Evolutionary conservation across 116 monocot genomes (phyloP), one percentile per base, ranked within the genome.

Genomic region (Zostera marina): DNA sequence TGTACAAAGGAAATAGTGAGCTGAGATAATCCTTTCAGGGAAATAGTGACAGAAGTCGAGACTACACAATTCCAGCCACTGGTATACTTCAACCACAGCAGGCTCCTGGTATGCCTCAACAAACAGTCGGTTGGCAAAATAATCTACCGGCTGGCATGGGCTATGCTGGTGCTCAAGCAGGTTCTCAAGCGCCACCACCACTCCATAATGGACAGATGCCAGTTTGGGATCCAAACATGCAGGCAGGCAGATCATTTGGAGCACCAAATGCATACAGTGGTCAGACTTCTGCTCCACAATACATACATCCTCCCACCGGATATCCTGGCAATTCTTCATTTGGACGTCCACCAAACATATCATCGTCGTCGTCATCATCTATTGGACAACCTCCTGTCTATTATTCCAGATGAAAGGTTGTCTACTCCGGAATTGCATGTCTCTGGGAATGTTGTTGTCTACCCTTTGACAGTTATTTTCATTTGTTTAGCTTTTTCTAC

Each of bases 61-160:
- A 96, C 48, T 96, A 85, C 74, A 96, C 96, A 1, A 52, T 96
- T 58, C 64, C 82, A 3, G 85, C 80, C 20, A 44, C 72, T 5
- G 79, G 76, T 39, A 66, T 82, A 47, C 79, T 80, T 41, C 63
- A 71, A 46, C 52, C 40, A 17, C 79, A 77, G 15, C 91, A 75
- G 63, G 47, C 66, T 54, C 73, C 89, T 56, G 67, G 13, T 8
- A 1, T 64, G 17, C 57, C 67, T 2, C 21, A 52, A 46, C 45
- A 60, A 40, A 38, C 69, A 40, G 60, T 66, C 44, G 63, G 60
- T 32, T 89, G 82, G 96, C 77, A 68, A 32, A 12, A 44, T 55
- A 56, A 53, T 66, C 67, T 70, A 25, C 74, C 62, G 32, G 58
- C 66, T 47, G 60, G 58, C 21, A 47, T 44, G 9, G 41, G 53